A percentile compares a stretch with the other conserved stretches of the same genome.
Evolutionary conservation across 2,329 filamentous ascomycete genomes (phyloP).

Genomic region (Scedosporium aurantiacum): DNA sequence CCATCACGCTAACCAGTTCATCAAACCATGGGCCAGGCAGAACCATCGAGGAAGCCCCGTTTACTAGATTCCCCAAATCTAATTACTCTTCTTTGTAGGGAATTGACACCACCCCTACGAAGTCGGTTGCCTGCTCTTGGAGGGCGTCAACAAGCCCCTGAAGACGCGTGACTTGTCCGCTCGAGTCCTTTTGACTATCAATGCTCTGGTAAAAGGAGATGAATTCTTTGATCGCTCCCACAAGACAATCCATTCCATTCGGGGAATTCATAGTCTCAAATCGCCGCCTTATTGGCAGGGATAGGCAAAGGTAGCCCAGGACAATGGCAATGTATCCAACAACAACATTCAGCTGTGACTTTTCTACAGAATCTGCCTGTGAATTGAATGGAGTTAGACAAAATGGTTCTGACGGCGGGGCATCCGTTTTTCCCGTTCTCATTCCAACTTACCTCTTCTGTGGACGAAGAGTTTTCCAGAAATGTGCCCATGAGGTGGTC

Average conservation of each 20-base stretch:
- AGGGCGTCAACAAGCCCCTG: conserved; percentile 27
- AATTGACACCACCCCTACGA: neutral
- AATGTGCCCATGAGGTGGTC: conserved; percentile 54
- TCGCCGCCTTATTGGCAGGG: conserved; percentile 29
- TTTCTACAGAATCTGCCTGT: conserved; percentile 60
- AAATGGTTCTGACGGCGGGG: neutral
- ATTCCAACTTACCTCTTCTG: conserved; percentile 50
- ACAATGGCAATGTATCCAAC: conserved; percentile 80
- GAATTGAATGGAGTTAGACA: conserved; percentile 10
- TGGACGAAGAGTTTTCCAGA: conserved; percentile 52
- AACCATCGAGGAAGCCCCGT: too few species aligned
- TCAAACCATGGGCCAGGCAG: too few species aligned
- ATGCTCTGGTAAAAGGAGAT: conserved; percentile 39
- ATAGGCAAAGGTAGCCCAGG: conserved; percentile 67
- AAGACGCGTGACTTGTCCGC: conserved; percentile 21
- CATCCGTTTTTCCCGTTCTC: neutral
- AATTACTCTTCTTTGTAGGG: too few species aligned
- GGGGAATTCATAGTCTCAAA: conserved; percentile 30
- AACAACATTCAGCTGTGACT: conserved; percentile 69
- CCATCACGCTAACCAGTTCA: too few species aligned
- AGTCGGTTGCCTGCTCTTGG: conserved; percentile 1
- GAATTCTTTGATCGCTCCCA: conserved; percentile 44
- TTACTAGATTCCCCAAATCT: too few species aligned
- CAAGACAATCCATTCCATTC: conserved; percentile 32
- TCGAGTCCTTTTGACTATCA: conserved; percentile 25